A percentile compares a stretch with the other conserved stretches of the same genome.
These are phyloP conservation scores for Schwanniomyces sp. DNA, from an alignment of 805 yeast genomes.

Conservation along the genomic window DNA sequence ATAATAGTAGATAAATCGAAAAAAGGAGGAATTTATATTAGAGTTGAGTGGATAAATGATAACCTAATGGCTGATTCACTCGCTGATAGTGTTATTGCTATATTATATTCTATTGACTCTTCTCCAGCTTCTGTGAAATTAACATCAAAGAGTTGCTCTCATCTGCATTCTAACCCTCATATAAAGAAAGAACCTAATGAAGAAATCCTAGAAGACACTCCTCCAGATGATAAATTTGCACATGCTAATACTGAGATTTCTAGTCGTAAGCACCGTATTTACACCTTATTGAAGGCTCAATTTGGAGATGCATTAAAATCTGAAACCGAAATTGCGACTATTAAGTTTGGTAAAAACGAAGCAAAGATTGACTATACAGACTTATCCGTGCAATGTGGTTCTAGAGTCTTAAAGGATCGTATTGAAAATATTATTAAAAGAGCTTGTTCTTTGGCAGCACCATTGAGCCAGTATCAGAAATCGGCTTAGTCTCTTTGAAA, in stretches of 20 bases:
- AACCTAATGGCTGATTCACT: constrained; percentile 80
- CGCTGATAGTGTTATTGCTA: constrained; percentile 92
- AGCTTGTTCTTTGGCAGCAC: constrained; percentile 81
- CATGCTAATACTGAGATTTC: constrained; percentile 27
- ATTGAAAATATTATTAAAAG: constrained; percentile 77
- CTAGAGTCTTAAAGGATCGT: constrained; percentile 77
- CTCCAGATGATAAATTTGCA: constrained; percentile 15
- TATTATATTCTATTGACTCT: constrained; percentile 86
- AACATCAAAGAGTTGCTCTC: constrained; percentile 63
- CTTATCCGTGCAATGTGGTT: constrained; percentile 67
- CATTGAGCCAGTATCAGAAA: constrained; percentile 55
- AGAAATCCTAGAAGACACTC: constrained; percentile 9
- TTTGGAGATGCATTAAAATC: constrained; percentile 73
- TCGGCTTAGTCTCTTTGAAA: constrained; percentile 2
- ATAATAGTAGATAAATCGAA: constrained; percentile 40
- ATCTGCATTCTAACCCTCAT: constrained; percentile 36
- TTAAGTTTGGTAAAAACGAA: constrained; percentile 71
- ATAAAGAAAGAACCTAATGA: constrained; percentile 21
- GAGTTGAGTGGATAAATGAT: constrained; percentile 90
- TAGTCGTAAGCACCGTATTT: constrained; percentile 48
- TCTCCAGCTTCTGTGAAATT: constrained; percentile 93
- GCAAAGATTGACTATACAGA: constrained; percentile 68
- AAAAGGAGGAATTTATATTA: constrained; percentile 41
- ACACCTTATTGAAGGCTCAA: constrained; percentile 71
- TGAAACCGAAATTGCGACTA: constrained; percentile 48